Evolutionary conservation across 2,329 filamentous ascomycete genomes (phyloP).

Genomic region (Penicillium decumbens): DNA sequence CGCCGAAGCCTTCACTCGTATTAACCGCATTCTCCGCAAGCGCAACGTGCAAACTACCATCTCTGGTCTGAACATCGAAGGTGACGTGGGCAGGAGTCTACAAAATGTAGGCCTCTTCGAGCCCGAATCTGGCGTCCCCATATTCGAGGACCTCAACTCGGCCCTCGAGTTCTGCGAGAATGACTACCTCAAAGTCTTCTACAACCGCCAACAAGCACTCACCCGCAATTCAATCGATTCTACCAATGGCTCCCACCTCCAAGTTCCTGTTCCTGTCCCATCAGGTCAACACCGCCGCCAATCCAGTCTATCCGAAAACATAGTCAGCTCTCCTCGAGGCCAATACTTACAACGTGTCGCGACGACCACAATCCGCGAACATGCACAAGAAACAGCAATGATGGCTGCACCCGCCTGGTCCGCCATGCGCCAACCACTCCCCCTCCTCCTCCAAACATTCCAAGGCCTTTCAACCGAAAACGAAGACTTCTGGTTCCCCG

Average conservation of each 20-base stretch:
- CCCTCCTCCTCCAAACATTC: constrained; percentile 92
- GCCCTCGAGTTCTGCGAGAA: constrained; percentile 95
- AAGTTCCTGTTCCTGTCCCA: constrained; percentile 28
- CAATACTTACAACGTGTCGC: constrained; percentile 75
- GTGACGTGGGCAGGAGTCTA: constrained; percentile 70
- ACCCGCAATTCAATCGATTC: constrained; percentile 14
- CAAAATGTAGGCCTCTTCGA: constrained; percentile 78
- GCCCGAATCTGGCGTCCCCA: constrained; percentile 66
- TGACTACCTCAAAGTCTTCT: constrained; percentile 77
- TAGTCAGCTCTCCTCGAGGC: constrained; percentile 72
- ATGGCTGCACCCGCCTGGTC: constrained; percentile 65
- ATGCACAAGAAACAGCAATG: constrained; percentile 55
- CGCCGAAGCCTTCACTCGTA: constrained; percentile 87
- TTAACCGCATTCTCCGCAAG: constrained; percentile 74
- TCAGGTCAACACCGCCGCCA: constrained; percentile 1
- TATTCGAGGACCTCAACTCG: constrained; percentile 87
- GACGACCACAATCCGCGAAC: constrained; percentile 60
- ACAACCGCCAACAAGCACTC: constrained; percentile 60
- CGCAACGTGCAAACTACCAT: constrained; percentile 77
- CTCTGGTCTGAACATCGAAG: constrained; percentile 72
- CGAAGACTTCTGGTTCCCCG: constrained; percentile 92
- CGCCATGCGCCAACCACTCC: constrained; percentile 81
- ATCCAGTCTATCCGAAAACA: constrained; percentile 46
- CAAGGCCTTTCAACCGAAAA: constrained; percentile 78
- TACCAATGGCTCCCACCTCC: constrained; percentile 5